A percentile compares a stretch with the other conserved stretches of the same genome.
These are phyloP conservation scores for Poa pratensis DNA, from an alignment of 176 grass and related monocot genomes.

Conservation along the genomic window DNA sequence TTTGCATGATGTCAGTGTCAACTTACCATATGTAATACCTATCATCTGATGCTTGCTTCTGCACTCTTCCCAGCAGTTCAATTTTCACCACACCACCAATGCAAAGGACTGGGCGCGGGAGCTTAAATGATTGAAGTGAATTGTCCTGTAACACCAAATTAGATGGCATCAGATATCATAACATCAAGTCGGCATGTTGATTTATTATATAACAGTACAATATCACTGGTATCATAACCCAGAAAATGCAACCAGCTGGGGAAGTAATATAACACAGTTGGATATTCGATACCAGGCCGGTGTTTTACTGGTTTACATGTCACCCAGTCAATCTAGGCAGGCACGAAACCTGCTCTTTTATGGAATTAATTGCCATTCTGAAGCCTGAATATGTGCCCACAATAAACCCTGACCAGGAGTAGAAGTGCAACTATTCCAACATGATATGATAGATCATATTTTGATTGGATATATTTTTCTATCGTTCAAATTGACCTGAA, in stretches of 20 bases:
- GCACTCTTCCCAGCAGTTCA: constrained; percentile 74
- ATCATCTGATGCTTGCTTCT: constrained; percentile 62
- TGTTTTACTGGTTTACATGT: neutral
- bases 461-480: neutral
- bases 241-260: neutral
- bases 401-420: neutral
- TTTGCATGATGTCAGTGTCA: neutral
- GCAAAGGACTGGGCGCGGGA: constrained; percentile 68
- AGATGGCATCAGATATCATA: constrained; percentile 17
- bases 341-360: neutral
- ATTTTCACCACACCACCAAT: constrained; percentile 84
- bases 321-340: constrained; percentile 11
- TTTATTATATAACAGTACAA: neutral
- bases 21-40: constrained; percentile 91
- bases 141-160: constrained; percentile 57
- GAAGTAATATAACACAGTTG: neutral
- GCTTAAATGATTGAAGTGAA: constrained; percentile 73
- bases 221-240: neutral
- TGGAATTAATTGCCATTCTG: neutral
- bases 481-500: neutral
- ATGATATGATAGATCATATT: neutral
- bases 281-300: neutral
- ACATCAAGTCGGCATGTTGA: neutral
- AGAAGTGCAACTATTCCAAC: neutral
- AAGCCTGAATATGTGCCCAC: neutral